Evolutionary conservation across 345 rosid species (phyloP).

Genomic region (Citrus australasica): DNA sequence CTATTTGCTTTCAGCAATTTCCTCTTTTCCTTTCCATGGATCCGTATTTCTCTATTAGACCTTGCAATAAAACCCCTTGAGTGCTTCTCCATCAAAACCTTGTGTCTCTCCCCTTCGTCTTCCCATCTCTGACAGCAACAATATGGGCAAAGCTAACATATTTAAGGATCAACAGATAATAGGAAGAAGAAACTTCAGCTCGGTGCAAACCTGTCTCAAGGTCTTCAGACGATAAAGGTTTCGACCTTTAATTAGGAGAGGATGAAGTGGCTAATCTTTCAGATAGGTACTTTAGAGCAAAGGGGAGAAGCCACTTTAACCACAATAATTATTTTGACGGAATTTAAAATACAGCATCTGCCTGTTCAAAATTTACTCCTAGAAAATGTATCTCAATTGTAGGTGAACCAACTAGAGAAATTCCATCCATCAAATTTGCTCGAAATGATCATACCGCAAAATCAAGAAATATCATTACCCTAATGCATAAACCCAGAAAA

Average conservation of each 20-base stretch:
- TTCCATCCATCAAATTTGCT: not conserved
- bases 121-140: slow-evolving; percentile 43
- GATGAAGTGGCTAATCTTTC: slow-evolving; percentile 37
- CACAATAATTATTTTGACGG: not conserved
- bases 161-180: not conserved
- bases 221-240: slow-evolving; percentile 51
- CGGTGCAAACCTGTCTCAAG: slow-evolving; percentile 45
- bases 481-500: not conserved
- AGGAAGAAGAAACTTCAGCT: not conserved
- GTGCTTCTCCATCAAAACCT: slow-evolving; percentile 53
- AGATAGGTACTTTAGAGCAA: too few relatives aligned
- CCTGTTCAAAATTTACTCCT: not conserved
- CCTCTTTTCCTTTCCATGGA: slow-evolving; percentile 38
- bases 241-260: slow-evolving; percentile 59
- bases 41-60: slow-evolving; percentile 37
- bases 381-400: not conserved
- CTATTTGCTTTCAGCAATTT: slow-evolving; percentile 27
- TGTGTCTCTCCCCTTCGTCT: slow-evolving; percentile 51
- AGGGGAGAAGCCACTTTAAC: slow-evolving; percentile 28
- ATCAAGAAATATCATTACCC: not conserved
- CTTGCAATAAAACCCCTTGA: slow-evolving; percentile 54
- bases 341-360: not conserved
- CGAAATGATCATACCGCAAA: not conserved
- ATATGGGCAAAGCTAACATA: not conserved
- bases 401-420: not conserved